These are phyloP conservation scores for Aschersonia sp. DNA, from an alignment of 2,329 filamentous ascomycete genomes.

Conservation along the genomic window DNA sequence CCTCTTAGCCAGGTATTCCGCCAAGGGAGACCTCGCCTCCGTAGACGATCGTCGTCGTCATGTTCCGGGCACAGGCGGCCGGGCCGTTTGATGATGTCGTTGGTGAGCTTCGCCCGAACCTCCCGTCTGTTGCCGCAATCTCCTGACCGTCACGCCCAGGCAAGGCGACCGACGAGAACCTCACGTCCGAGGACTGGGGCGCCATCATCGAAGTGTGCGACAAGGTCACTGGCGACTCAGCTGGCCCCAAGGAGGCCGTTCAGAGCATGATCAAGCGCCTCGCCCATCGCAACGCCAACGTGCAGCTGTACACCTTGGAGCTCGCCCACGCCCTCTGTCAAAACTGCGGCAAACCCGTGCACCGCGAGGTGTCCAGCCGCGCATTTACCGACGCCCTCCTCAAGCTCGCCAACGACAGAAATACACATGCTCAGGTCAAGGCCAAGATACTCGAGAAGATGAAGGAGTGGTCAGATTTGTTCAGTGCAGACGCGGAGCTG, in stretches of 20 bases:
- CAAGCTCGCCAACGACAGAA: conserved; percentile 82
- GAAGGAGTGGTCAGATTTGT: conserved; percentile 95
- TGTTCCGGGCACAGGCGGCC: conserved; percentile 43
- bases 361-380: conserved; percentile 78
- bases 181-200: conserved; percentile 67
- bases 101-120: conserved; percentile 27
- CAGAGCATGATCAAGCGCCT: conserved; percentile 84
- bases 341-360: conserved; percentile 77
- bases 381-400: conserved; percentile 91
- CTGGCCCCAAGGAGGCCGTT: conserved; percentile 67
- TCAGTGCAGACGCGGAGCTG: conserved; percentile 73
- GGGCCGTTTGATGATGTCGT: conserved; percentile 46
- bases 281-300: conserved; percentile 87
- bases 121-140: not conserved
- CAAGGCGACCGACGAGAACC: conserved; percentile 91
- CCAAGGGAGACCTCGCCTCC: too few species aligned
- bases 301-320: conserved; percentile 90
- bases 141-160: conserved; percentile 18
- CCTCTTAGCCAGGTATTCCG: too few species aligned
- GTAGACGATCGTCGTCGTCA: conserved; percentile 13
- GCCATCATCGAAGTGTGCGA: conserved; percentile 52
- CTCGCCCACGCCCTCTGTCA: conserved; percentile 84
- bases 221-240: conserved; percentile 37
- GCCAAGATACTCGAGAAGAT: conserved; percentile 94
- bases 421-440: conserved; percentile 93